Conservation (phyloP, 1,139 yeast genomes). For the Pichia sp. region DNA sequence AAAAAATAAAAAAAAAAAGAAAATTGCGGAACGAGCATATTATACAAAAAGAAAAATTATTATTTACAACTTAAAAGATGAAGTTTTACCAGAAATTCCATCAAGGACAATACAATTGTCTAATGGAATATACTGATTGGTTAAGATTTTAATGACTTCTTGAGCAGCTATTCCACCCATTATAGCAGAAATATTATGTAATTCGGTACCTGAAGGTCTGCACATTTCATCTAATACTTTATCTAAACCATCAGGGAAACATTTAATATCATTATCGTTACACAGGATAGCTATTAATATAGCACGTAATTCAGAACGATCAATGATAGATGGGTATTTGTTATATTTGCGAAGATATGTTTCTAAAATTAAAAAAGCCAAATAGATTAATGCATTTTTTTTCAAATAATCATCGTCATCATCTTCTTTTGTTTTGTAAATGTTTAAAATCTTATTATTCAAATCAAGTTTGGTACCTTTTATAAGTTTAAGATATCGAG, state of each 20-base stretch:
- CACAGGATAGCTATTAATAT: conserved; percentile 25
- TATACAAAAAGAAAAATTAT: neutral
- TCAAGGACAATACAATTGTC: conserved; percentile 64
- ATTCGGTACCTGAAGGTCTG: conserved; percentile 37
- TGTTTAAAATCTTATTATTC: conserved; percentile 11
- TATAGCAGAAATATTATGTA: conserved; percentile 46
- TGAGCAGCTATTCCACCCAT: conserved; percentile 79
- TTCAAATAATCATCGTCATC: neutral
- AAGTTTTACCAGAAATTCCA: conserved; percentile 49
- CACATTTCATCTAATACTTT: conserved; percentile 30
- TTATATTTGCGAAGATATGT: conserved; percentile 13
- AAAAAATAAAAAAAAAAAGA: neutral
- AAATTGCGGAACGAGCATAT: neutral
- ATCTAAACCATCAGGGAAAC: conserved; percentile 25
- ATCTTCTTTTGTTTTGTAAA: too few species aligned
- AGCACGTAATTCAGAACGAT: conserved; percentile 20
- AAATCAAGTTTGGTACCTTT: conserved; percentile 21
- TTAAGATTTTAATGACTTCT: conserved; percentile 60
- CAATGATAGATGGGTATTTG: conserved; percentile 18
- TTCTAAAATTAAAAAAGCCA: conserved; percentile 26
- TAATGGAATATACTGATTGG: conserved; percentile 69
- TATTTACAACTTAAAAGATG: conserved; percentile 2
- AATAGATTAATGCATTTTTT: conserved; percentile 16
- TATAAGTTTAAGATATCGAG: conserved; percentile 36
- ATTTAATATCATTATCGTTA: conserved; percentile 14